Evolutionary conservation across 768 basidiomycete species (phyloP), one percentile per base, ranked within the genome.

Genomic region (Leccinellum albellum): DNA sequence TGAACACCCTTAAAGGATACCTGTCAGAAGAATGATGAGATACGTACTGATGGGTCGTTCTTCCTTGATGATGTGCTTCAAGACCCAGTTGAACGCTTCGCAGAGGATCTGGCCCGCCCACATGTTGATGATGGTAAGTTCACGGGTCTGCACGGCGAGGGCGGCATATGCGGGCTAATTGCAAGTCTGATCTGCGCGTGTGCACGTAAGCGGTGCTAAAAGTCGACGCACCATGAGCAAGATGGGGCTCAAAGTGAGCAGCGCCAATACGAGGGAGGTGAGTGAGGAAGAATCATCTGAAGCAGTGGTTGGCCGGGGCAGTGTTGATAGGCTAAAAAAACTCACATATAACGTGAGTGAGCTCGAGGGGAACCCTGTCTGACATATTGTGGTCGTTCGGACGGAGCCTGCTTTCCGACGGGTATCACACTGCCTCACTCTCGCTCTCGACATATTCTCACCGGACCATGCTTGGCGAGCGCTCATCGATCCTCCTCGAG

Each of bases 51-150:
- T 72, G 0, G 91, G 91, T 46, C 91, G 79, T 23, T 83, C 83
- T 65, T 91, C 78, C 66, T 85, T 87, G 37, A 92, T 71, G 37
- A 76, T 56, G 48, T 76, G 84, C 69, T 94, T 94, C 23, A 93
- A 65, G 28, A 84, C 66, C 68, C 79, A 83, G 63, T 91, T 94
- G 56, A 89, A 69, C 3, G 68, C 82, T 68, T 93, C 91, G 32
- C 87, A 86, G 4, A 78, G 74, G 53, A 90, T 67, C 67, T 94
- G 91, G 31, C 91, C 91, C 1, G 79, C 78, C 87, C 90, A 91
- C 90, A 93, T 92, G 45, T 84, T 78, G 59, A 91, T 79, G 67
- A 94, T 80, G n/a, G 86, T 74, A 51, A 88, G 80, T 70, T 94
- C 91, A 28, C 91, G 85, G 4, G 87, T 89, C 60, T 87, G 83